Evolutionary conservation across 495 filamentous ascomycete genomes (phyloP).

Genomic region (Echria macrotheca): DNA sequence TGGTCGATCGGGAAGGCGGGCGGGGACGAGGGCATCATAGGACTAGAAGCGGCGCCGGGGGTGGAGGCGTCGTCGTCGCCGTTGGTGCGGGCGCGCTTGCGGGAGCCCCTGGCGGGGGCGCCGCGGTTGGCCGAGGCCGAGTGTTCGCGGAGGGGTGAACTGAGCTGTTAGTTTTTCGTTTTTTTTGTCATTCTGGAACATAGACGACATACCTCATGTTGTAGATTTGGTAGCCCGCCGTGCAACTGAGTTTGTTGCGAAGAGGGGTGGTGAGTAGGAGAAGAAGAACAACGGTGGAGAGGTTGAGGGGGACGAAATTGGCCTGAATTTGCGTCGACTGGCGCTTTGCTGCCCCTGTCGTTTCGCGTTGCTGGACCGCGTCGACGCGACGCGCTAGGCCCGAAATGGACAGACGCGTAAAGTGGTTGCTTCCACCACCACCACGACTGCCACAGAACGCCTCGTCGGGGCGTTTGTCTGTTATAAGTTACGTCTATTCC

Average conservation of each 20-base stretch:
- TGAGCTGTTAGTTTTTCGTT: too few species aligned
- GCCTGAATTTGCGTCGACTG: slow-evolving; percentile 6
- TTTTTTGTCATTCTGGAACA: too few species aligned
- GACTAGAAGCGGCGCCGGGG: slow-evolving; percentile 55
- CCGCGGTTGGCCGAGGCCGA: slow-evolving; percentile 86
- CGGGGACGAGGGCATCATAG: slow-evolving; percentile 44
- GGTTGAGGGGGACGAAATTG: slow-evolving; percentile 13
- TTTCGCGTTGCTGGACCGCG: slow-evolving; percentile 27
- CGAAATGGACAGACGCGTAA: slow-evolving; percentile 31
- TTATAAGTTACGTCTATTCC: too few species aligned
- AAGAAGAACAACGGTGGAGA: background rate
- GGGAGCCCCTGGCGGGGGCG: slow-evolving; percentile 50
- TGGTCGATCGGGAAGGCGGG: slow-evolving; percentile 50
- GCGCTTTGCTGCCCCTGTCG: slow-evolving; percentile 6
- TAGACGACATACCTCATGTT: background rate
- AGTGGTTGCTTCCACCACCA: slow-evolving; percentile 29
- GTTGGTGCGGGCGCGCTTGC: slow-evolving; percentile 76
- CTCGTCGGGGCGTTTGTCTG: too few species aligned
- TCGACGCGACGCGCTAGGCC: slow-evolving; percentile 27
- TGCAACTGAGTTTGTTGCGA: too few species aligned
- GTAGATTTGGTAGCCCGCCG: background rate
- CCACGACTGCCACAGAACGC: too few species aligned
- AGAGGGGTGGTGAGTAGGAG: slow-evolving; percentile 12
- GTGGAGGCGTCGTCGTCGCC: slow-evolving; percentile 66
- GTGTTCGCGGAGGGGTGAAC: slow-evolving; percentile 78